These are phyloP conservation scores for Lantana camara DNA, from an alignment of 257 asterid species.

Conservation along the genomic window DNA sequence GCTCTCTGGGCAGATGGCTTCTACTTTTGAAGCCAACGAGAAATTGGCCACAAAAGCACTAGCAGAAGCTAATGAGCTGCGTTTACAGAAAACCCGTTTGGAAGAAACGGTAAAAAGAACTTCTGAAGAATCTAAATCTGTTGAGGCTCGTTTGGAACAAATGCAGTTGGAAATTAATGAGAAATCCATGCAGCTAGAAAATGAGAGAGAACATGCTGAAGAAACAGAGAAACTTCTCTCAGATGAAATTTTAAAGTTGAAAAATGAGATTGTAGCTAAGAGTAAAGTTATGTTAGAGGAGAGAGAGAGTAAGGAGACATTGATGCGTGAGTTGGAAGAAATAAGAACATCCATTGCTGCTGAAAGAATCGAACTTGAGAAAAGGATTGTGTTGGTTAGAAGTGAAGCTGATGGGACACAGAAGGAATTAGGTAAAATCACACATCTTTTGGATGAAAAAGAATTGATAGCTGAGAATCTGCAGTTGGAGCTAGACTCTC, in stretches of 20 bases:
- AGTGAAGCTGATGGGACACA: slow-evolving; percentile 45
- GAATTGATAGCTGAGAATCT: slow-evolving; percentile 43
- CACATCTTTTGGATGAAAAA: slow-evolving; percentile 55
- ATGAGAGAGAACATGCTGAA: slow-evolving; percentile 49
- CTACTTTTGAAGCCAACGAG: slow-evolving; percentile 88
- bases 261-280: slow-evolving; percentile 50
- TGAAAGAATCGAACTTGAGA: slow-evolving; percentile 56
- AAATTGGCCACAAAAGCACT: slow-evolving; percentile 76
- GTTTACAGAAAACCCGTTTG: slow-evolving; percentile 52
- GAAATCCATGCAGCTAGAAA: slow-evolving; percentile 42
- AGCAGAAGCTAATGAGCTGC: slow-evolving; percentile 76
- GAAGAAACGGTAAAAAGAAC: slow-evolving; percentile 63
- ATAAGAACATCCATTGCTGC: slow-evolving; percentile 40
- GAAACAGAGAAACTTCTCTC: slow-evolving; percentile 45
- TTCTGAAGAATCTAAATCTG: slow-evolving; percentile 52
- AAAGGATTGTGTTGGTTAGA: slow-evolving; percentile 36
- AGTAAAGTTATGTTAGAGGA: slow-evolving; percentile 41
- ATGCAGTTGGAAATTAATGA: slow-evolving; percentile 58
- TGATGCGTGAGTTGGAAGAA: slow-evolving; percentile 48
- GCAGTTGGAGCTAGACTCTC: slow-evolving; percentile 50
- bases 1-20: slow-evolving; percentile 77
- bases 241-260: slow-evolving; percentile 53
- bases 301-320: slow-evolving; percentile 41
- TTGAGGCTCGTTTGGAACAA: slow-evolving; percentile 43
- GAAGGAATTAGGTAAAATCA: slow-evolving; percentile 45